Base-by-base conservation (phyloP, 2,329 filamentous ascomycete species). In the Calonectria honghensis region DNA sequence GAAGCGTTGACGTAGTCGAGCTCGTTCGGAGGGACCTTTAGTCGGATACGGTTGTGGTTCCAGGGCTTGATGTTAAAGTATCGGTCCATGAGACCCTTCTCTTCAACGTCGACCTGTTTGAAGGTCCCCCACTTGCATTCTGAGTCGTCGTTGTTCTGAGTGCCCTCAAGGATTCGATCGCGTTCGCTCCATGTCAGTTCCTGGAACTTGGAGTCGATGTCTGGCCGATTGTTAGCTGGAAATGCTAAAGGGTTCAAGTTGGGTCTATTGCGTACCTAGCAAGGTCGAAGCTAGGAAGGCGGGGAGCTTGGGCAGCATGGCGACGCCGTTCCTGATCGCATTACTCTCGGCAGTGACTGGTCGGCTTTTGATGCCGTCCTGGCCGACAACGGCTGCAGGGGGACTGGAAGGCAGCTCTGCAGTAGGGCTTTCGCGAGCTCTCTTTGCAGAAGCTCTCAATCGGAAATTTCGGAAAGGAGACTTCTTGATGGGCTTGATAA, bases 31-130 rank as follows among this genome's bases (percentile, higher is more conserved):
- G 95, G 93, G 1, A 98, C 96, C 50, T 91, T 90, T 24, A 99
- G 90, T 83, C 92, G 93, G 71, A 99, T 90, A 48, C 97, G 93
- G 82, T 97, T 98, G 82, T 94, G 93, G 75, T 94, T 93, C 92
- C 95, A 99, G 0, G 96, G 95, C 82, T 96, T 94, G 76, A 99
- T 95, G 82, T 98, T 98, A 69, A 89, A 84, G 85, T 98, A 99
- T 70, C 97, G 93, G 85, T 98, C 97, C 78, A 96, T 86, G 37
- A 78, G 73, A 57, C 79, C 80, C 73, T 81, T 82, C 68, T 79
- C 76, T 48, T 79, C 77, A 6, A 68, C 70, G 45, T 86, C 83
- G 14, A 79, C 73, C 66, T 85, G 85, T 72, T 84, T 84, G 70
- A 82, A 85, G 29, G 80, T 79, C 9, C 79, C 79, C 85, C 85